These are phyloP conservation scores for Arbutus unedo DNA, from an alignment of 148 eudicot genomes.

Conservation along the genomic window DNA sequence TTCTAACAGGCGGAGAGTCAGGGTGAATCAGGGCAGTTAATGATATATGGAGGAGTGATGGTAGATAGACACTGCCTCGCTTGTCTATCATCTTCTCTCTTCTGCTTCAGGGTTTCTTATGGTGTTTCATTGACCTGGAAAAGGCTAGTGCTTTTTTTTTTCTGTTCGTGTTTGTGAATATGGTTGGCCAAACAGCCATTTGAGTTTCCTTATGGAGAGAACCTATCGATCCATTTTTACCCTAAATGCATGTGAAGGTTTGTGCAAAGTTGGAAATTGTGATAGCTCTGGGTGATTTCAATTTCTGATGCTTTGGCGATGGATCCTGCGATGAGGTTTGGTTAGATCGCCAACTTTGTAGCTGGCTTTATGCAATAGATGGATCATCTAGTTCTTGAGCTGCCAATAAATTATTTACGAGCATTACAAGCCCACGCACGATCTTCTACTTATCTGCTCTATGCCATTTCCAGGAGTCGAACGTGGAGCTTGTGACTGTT, in stretches of 20 bases:
- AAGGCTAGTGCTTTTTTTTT: background rate
- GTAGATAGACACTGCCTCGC: background rate
- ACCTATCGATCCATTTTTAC: background rate
- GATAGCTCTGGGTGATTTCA: background rate
- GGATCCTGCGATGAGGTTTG: background rate
- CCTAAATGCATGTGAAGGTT: conserved; percentile 3
- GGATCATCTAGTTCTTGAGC: background rate
- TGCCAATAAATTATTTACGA: background rate
- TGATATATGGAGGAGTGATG: background rate
- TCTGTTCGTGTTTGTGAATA: background rate
- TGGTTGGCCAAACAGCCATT: background rate
- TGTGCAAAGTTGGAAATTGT: background rate
- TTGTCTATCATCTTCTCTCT: background rate
- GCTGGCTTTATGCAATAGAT: background rate
- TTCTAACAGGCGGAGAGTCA: conserved; percentile 26
- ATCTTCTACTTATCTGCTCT: background rate
- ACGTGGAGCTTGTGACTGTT: background rate
- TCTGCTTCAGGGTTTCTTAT: background rate
- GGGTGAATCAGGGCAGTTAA: conserved; percentile 18
- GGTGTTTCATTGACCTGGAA: background rate
- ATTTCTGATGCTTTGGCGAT: background rate
- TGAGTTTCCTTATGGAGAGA: background rate
- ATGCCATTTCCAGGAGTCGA: background rate
- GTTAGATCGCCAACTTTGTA: background rate
- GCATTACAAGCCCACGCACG: background rate